phyloP scores from a whole-genome alignment of 2,329 filamentous ascomycete species.

The Alternaria consortialis region DNA sequence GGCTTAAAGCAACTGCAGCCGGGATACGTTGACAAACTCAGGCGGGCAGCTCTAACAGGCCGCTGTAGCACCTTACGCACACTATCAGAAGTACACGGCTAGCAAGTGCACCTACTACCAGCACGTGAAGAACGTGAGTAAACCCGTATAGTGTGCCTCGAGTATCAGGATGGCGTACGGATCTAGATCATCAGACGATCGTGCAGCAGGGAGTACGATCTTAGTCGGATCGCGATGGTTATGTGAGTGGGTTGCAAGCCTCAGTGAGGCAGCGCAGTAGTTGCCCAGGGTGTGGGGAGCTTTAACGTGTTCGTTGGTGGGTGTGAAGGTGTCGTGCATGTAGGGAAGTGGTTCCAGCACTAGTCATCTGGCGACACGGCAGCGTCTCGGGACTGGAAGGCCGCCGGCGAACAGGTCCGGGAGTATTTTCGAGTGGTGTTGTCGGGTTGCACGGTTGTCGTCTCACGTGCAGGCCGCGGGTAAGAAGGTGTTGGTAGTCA shows the following conservation, averaged over 20 bases:
- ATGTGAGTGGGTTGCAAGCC: background rate
- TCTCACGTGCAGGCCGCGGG: slow-evolving; percentile 4
- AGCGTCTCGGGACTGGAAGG: background rate
- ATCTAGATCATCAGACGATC: slow-evolving; percentile 11
- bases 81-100: background rate
- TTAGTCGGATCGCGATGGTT: slow-evolving; percentile 6
- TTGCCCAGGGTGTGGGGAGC: background rate
- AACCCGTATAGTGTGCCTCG: background rate
- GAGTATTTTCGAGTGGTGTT: background rate
- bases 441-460: background rate
- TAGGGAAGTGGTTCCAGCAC: background rate
- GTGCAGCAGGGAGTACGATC: slow-evolving; percentile 9
- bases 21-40: slow-evolving; percentile 20
- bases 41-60: slow-evolving; percentile 2
- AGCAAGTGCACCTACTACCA: background rate
- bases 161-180: background rate
- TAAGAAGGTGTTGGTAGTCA: background rate
- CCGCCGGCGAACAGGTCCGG: background rate
- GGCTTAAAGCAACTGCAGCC: slow-evolving; percentile 18
- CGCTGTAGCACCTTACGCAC: background rate
- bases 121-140: background rate
- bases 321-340: slow-evolving; percentile 6
- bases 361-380: background rate
- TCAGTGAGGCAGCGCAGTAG: background rate
- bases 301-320: slow-evolving; percentile 2